Evolutionary conservation across 2,329 filamentous ascomycete species (phyloP), one percentile per base, ranked within the genome.

Genomic region (Aspergillus novofumigatus): DNA sequence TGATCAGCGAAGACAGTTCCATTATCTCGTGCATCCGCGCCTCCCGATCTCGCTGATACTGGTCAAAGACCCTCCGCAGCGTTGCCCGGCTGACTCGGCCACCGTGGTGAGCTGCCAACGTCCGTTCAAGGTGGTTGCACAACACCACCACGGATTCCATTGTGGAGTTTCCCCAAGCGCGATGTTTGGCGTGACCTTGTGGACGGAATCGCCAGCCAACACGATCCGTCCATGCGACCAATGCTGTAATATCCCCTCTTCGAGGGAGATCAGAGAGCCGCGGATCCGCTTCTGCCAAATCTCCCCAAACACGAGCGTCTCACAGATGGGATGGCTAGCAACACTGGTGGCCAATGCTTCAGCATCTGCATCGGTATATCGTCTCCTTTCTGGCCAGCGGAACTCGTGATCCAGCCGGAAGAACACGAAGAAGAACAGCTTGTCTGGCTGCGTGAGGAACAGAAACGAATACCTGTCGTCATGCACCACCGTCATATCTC

Each of bases 141-240:
- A 25, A 25, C 23, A 25, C 23, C 53, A 52, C 75, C 73, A 35
- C 72, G 66, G 1, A 77, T 62, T 0, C 69, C 75, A 21, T 69
- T 69, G 59, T 77, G 76, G 41, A 69, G 69, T 0, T 48, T 48
- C 10, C 47, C 74, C 74, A 0, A 67, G 63, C 0, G 72, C 74
- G 0, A 71, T 64, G 50, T 71, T 75, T 0, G 75, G 72, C 0
- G 73, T 76, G 52, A 72, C 71, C 44, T 77, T 77, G 55, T 77
- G 75, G 1, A 66, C 68, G 0, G 75, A 62, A 44, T 78, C 75
- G 0, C 75, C 75, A 0, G 62, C 67, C 0, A 78, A 69, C 1
- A 73, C 73, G 7, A 77, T 60, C 0, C 71, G 63, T 1, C 73
- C 71, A 6, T 60, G 65, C 54, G 68, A 72, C 75, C 73, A 77